Evolutionary conservation across 169 alveolate genomes (phyloP).

Genomic region (Sarcocystis neurona): DNA sequence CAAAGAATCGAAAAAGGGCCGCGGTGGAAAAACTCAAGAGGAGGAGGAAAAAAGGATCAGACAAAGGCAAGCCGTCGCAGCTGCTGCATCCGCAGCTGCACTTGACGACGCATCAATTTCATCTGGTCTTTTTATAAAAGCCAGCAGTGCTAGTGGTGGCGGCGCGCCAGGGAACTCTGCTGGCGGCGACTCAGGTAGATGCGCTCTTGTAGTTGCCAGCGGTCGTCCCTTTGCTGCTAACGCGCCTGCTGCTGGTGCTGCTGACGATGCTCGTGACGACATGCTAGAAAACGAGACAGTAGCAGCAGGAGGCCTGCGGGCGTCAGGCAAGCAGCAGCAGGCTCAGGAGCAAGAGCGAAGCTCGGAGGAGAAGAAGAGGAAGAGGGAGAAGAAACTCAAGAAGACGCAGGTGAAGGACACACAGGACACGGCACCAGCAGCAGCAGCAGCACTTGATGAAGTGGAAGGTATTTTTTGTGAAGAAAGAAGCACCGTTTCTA

Average conservation of each 20-base stretch:
- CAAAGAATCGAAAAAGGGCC: too few relatives aligned
- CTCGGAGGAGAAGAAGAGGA: slow-evolving; percentile 4
- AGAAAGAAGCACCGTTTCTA: too few relatives aligned
- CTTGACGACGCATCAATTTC: background rate
- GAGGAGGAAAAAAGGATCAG: background rate
- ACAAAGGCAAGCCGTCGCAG: background rate
- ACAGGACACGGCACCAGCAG: background rate
- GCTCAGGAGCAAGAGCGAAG: background rate
- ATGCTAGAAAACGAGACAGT: background rate
- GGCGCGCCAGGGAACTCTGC: too few relatives aligned
- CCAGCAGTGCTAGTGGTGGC: too few relatives aligned
- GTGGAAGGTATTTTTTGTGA: too few relatives aligned
- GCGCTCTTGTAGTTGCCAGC: too few relatives aligned
- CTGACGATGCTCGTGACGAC: background rate
- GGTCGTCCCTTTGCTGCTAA: too few relatives aligned
- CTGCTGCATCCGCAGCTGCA: background rate
- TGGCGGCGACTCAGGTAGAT: too few relatives aligned
- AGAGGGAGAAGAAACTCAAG: background rate
- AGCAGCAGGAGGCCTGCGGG: too few relatives aligned
- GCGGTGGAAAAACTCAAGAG: too few relatives aligned
- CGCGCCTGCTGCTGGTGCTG: too few relatives aligned
- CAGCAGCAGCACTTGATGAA: background rate
- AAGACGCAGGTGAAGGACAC: background rate
- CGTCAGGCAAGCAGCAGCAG: background rate
- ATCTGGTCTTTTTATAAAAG: too few relatives aligned